These are phyloP conservation scores for Fonsecaea pugnacius DNA, from an alignment of 2,329 filamentous ascomycete genomes.

Conservation along the genomic window DNA sequence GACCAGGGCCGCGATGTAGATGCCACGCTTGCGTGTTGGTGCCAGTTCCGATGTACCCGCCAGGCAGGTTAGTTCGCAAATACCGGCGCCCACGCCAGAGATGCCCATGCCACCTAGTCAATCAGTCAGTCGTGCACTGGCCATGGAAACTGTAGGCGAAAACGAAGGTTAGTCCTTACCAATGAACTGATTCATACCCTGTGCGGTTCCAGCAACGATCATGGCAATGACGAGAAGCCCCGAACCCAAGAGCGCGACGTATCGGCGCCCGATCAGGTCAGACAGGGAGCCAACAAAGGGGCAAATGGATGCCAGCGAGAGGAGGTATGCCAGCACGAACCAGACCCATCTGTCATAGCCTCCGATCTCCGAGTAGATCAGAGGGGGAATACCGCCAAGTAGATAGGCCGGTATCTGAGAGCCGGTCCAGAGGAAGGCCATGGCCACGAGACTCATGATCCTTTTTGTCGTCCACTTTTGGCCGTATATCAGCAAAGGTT, in stretches of 20 bases:
- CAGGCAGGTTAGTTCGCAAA: slow-evolving; percentile 70
- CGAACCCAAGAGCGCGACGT: slow-evolving; percentile 61
- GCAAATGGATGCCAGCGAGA: slow-evolving; percentile 60
- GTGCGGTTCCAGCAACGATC: slow-evolving; percentile 62
- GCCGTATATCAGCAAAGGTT: slow-evolving; percentile 36
- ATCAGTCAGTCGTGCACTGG: slow-evolving; percentile 3
- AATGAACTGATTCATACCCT: slow-evolving; percentile 66
- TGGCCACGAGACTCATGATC: slow-evolving; percentile 58
- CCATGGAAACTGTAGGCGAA: neutral
- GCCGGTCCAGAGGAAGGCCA: slow-evolving; percentile 65
- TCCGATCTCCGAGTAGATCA: slow-evolving; percentile 65
- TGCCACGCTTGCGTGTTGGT: slow-evolving; percentile 67
- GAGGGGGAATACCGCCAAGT: slow-evolving; percentile 56
- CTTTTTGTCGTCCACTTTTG: slow-evolving; percentile 38
- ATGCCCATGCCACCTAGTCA: slow-evolving; percentile 58
- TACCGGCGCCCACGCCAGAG: slow-evolving; percentile 67
- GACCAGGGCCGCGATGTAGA: slow-evolving; percentile 64
- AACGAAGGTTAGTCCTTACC: slow-evolving; percentile 44
- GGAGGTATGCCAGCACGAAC: slow-evolving; percentile 60
- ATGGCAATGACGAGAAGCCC: slow-evolving; percentile 61
- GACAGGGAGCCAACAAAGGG: slow-evolving; percentile 69
- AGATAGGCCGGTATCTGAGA: slow-evolving; percentile 63
- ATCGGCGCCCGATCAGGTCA: slow-evolving; percentile 65
- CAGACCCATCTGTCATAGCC: slow-evolving; percentile 64
- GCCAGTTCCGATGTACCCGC: slow-evolving; percentile 71